Base-by-base conservation (phyloP, 139 green algal genomes). In the Ettlia oleoabundans region DNA sequence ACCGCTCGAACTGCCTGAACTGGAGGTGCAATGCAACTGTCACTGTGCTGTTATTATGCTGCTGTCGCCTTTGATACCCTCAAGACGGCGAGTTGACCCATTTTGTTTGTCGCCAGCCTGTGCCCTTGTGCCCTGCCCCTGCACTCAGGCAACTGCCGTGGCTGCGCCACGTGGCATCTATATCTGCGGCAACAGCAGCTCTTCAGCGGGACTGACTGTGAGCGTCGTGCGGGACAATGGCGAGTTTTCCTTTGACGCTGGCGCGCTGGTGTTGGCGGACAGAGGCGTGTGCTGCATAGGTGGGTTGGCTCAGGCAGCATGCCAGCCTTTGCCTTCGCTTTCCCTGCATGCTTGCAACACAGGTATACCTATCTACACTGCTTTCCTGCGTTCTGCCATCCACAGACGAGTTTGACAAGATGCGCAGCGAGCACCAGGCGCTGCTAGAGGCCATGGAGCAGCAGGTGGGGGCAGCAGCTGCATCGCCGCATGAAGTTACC, bases 341-440 rank as follows among this genome's bases (percentile, higher is more conserved):
- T 35, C 65, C n/a, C 15, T 32, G 9, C 65, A 51, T 18, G 33
- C 65, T 35, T 19, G 8, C 66, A 33, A 8, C 66, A 9, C 55
- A 10, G 15, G 47, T 15, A 15, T 58, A 10, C n/a, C n/a, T n/a
- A n/a, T n/a, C n/a, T n/a, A 28, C 21, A 32, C 55, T 22, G 18
- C 55, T n/a, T n/a, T n/a, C n/a, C n/a, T n/a, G n/a, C n/a, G n/a
- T n/a, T n/a, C n/a, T n/a, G n/a, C n/a, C n/a, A n/a, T n/a, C n/a
- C n/a, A 3, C 71, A 70, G 95, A 99, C 81, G 95, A 98, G 89
- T 97, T 99, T 76, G 96, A 99, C 89, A 98, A 98, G 85, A 95
- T 98, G 90, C 55, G 78, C 8, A 71, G 58, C 58, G 75, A 81
- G 58, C 75, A 81, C 58, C 53, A 86, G 91, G 87, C 92, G 0